Evolutionary conservation across 176 grass and related monocot genomes (phyloP).

Genomic region (Aegilops speltoides): DNA sequence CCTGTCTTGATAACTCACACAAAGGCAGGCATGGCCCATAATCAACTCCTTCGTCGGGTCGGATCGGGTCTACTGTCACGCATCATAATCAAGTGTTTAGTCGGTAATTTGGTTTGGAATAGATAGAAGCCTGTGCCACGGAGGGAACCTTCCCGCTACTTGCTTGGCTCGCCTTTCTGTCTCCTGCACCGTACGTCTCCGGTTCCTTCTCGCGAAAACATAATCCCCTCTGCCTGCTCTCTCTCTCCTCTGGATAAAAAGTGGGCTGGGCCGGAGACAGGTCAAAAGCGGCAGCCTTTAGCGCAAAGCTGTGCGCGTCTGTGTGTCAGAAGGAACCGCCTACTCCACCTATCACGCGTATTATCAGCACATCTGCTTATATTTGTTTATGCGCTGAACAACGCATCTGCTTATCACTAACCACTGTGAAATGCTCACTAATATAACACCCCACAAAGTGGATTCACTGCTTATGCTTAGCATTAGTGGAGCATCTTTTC

Average conservation of each 20-base stretch:
- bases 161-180: background rate
- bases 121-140: background rate
- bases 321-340: background rate
- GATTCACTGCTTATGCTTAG: background rate
- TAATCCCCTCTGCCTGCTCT: too few species aligned
- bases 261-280: background rate
- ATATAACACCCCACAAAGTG: background rate
- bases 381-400: background rate
- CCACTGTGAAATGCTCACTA: background rate
- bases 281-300: conserved; percentile 8
- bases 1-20: background rate
- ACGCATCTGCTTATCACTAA: conserved; percentile 23
- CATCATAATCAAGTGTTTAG: background rate
- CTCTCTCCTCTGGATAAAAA: background rate
- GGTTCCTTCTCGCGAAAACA: background rate
- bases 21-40: background rate
- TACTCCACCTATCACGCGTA: background rate
- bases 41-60: background rate
- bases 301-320: background rate
- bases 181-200: background rate
- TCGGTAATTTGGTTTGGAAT: background rate
- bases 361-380: conserved; percentile 3
- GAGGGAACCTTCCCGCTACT: background rate
- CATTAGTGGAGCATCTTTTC: background rate
- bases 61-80: background rate